Evolutionary conservation across 768 basidiomycete genomes (phyloP).

Genomic region (Pulveroboletus sp.): DNA sequence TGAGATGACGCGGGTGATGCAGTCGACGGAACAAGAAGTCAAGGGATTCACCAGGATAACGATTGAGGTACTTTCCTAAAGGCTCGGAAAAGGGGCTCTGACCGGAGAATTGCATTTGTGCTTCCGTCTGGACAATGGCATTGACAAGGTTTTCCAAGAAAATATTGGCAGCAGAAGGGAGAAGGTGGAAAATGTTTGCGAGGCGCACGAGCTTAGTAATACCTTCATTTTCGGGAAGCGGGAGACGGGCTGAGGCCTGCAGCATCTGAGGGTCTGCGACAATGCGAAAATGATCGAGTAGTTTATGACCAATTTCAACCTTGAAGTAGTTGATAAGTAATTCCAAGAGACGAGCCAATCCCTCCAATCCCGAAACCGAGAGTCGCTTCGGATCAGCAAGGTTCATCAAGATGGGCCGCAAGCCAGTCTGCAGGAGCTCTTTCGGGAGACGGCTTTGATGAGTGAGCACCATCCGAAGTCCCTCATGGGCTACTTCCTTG

Average conservation of each 20-base stretch:
- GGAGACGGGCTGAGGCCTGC: constrained; percentile 72
- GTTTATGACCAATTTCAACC: constrained; percentile 97
- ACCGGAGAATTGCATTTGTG: constrained; percentile 85
- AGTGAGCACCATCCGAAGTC: constrained; percentile 81
- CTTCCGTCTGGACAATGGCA: constrained; percentile 87
- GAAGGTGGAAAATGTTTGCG: constrained; percentile 94
- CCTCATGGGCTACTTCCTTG: constrained; percentile 94
- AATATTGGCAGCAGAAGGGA: constrained; percentile 90
- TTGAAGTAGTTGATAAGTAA: constrained; percentile 99
- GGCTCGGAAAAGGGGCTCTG: constrained; percentile 92
- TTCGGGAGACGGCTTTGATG: constrained; percentile 92
- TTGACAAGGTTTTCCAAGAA: constrained; percentile 89
- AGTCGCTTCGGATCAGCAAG: constrained; percentile 94
- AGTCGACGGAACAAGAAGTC: constrained; percentile 82
- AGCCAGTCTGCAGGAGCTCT: constrained; percentile 90
- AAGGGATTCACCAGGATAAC: constrained; percentile 82
- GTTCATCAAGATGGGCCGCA: constrained; percentile 97
- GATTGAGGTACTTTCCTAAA: constrained; percentile 85
- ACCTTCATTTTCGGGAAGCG: constrained; percentile 83
- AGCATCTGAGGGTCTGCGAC: constrained; percentile 90
- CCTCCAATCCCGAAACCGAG: constrained; percentile 89
- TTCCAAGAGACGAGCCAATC: constrained; percentile 89
- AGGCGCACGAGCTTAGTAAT: constrained; percentile 93
- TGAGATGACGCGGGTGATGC: constrained; percentile 73
- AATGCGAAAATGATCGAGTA: constrained; percentile 92